Percentiles rank a stretch among this genome's conserved stretches.
Evolutionary conservation across 169 alveolate species (phyloP).

Genomic region (Perkinsus marinus): DNA sequence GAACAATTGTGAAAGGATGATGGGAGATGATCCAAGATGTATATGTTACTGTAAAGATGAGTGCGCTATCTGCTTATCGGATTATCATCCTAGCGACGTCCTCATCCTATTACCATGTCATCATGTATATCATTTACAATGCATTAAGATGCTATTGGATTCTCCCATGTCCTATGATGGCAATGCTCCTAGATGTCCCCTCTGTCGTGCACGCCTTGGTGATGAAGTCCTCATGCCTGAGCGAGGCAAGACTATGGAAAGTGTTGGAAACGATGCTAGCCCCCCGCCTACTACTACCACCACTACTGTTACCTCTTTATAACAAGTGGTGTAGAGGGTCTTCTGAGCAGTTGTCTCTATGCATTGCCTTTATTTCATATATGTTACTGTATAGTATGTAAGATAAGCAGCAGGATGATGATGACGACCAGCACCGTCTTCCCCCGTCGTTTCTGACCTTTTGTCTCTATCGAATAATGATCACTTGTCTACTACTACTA

Average conservation of each 20-base stretch:
- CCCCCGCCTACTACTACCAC: too few species aligned
- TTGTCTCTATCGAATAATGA: not conserved
- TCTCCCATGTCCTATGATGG: not conserved
- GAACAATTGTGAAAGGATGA: not conserved
- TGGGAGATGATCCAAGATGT: not conserved
- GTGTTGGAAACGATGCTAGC: too few species aligned
- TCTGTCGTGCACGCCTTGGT: not conserved
- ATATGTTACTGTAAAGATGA: not conserved
- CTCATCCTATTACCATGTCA: not conserved
- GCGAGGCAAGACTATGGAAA: not conserved
- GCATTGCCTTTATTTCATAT: too few species aligned
- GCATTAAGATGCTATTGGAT: not conserved
- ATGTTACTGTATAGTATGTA: too few species aligned
- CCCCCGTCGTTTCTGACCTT: too few species aligned
- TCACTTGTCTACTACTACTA: not conserved
- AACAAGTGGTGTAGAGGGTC: too few species aligned
- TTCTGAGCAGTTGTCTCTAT: too few species aligned
- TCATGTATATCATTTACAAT: not conserved
- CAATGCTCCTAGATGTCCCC: not conserved
- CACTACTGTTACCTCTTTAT: too few species aligned
- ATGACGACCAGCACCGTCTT: too few species aligned
- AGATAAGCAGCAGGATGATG: too few species aligned
- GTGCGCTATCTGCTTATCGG: not conserved
- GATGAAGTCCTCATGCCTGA: not conserved
- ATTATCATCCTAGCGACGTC: not conserved